Evolutionary conservation across 2,329 filamentous ascomycete species (phyloP), one percentile per base, ranked within the genome.

Genomic region (Exophiala oligosperma): DNA sequence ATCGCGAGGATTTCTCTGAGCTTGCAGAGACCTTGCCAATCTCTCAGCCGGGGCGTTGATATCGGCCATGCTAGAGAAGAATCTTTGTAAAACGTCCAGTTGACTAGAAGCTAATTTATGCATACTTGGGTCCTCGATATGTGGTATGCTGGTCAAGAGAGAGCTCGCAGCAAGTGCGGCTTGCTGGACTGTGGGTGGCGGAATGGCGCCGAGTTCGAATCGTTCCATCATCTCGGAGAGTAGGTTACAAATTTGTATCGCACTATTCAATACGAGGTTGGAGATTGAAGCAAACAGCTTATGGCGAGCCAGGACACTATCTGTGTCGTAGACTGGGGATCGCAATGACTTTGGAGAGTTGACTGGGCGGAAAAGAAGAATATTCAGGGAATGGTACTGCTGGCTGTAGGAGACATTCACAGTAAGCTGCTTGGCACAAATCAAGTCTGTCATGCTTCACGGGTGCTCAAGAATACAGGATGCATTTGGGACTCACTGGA

Each of bases 141-240:
- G 41, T 28, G n/a, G 40, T 32, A 35, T 41, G 41, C 29, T 54
- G 12, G 26, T 35, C 3, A 54, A 23, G n/a, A 54, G 23, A 37
- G 48, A n/a, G 29, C 52, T 54, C 7, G 52, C 52, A 23, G 51
- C 51, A 11, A 53, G 51, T 3, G 51, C 51, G 6, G 21, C 51
- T 14, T 53, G 51, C 51, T 46, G 51, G 9, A 53, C 51, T 35
- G 41, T 26, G 6, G 47, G 41, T 21, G 38, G 40, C 11, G 17
- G n/a, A 17, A 46, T 47, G 8, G 12, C 40, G 4, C 24, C 40
- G 9, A 43, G 5, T 12, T 29, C 51, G 24, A 46, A 46, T n/a
- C 40, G 21, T 11, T 28, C 12, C 12, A 11, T 7, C 5, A 9
- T 46, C 11, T 53, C 38, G 6, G 38, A 26, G 38, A 53, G 51